Evolutionary conservation across 2,329 filamentous ascomycete species (phyloP).

Genomic region (Ophiocordyceps robertsii): DNA sequence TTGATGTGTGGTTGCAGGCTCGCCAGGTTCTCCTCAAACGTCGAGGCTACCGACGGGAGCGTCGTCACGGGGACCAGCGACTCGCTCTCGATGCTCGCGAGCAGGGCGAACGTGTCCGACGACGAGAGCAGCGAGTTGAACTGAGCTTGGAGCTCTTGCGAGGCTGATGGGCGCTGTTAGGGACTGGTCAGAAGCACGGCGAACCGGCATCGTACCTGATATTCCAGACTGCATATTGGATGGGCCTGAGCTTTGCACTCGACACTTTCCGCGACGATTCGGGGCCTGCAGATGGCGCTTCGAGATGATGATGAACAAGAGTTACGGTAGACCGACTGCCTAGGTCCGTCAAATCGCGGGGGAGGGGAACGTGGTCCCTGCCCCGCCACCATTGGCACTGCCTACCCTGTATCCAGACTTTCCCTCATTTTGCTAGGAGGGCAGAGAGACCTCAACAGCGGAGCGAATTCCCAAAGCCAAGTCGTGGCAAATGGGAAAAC

Average conservation of each 20-base stretch:
- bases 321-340: too few relatives aligned
- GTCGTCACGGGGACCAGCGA: conserved; percentile 46
- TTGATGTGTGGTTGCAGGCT: conserved; percentile 50
- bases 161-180: conserved; percentile 36
- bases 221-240: conserved; percentile 64
- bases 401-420: too few relatives aligned
- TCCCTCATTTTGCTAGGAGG: too few relatives aligned
- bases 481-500: too few relatives aligned
- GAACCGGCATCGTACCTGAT: conserved; percentile 37
- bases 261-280: neutral
- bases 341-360: too few relatives aligned
- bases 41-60: conserved; percentile 37
- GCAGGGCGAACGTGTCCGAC: conserved; percentile 50
- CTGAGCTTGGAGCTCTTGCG: conserved; percentile 60
- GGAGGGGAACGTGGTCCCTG: too few relatives aligned
- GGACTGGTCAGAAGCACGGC: neutral
- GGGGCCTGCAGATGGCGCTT: too few relatives aligned
- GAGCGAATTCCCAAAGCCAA: too few relatives aligned
- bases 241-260: too few relatives aligned
- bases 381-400: too few relatives aligned
- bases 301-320: too few relatives aligned
- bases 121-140: conserved; percentile 58
- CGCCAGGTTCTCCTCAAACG: conserved; percentile 51
- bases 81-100: conserved; percentile 59
- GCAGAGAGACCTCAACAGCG: too few relatives aligned